Conservation (phyloP, 208 protist species). For the Leishmania turanica region DNA sequence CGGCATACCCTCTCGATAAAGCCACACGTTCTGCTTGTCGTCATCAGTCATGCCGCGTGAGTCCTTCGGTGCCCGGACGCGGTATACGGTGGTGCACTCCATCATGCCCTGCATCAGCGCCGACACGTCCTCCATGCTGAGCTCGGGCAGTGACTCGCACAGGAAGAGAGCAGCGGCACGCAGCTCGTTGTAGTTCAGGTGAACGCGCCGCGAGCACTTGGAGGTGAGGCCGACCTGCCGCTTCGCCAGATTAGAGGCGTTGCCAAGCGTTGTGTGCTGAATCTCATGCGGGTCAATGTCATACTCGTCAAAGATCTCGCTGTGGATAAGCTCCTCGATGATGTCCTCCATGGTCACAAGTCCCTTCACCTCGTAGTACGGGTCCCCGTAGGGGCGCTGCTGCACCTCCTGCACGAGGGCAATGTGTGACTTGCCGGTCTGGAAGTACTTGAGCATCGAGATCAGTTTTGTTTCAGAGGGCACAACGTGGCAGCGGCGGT, state of each 20-base stretch:
- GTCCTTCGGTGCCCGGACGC: conserved; percentile 76
- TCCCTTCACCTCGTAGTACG: conserved; percentile 95
- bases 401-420: conserved; percentile 93
- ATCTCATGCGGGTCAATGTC: conserved; percentile 73
- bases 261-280: conserved; percentile 15
- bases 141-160: conserved; percentile 77
- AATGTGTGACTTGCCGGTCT: conserved; percentile 94
- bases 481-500: conserved; percentile 87
- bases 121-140: conserved; percentile 56
- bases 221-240: conserved; percentile 75
- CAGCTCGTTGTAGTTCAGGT: conserved; percentile 84
- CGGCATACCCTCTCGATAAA: conserved; percentile 84
- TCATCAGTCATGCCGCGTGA: conserved; percentile 72
- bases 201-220: conserved; percentile 74
- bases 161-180: conserved; percentile 86
- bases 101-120: conserved; percentile 60
- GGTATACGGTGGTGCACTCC: conserved; percentile 64
- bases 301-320: conserved; percentile 98
- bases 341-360: conserved; percentile 98
- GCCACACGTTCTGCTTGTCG: conserved; percentile 90
- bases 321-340: conserved; percentile 97
- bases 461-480: conserved; percentile 92
- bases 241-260: conserved; percentile 35
- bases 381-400: conserved; percentile 89
- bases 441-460: conserved; percentile 96